phyloP scores from a whole-genome alignment of 169 alveolate genomes.

The Cryptosporidium bovis region DNA sequence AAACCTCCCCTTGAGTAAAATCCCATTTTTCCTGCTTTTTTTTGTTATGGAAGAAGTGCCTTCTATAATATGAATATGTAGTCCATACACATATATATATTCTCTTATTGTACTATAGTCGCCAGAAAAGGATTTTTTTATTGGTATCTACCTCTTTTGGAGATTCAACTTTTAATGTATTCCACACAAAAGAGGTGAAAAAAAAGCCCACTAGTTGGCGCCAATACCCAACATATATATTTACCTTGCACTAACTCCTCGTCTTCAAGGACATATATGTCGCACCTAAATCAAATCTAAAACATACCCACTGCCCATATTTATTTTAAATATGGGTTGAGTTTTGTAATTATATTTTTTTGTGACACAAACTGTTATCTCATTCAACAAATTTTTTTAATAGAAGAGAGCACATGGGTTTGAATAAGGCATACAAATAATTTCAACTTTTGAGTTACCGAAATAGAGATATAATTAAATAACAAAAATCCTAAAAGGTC shows the following conservation, averaged over 20 bases:
- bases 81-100: background rate
- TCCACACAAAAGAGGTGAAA: slow-evolving; percentile 34
- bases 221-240: slow-evolving; percentile 12
- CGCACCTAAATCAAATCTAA: slow-evolving; percentile 15
- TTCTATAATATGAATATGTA: too few relatives aligned
- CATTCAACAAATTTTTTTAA: too few relatives aligned
- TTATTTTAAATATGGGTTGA: too few relatives aligned
- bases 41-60: background rate
- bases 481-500: background rate
- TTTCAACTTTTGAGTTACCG: too few relatives aligned
- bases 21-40: slow-evolving; percentile 13
- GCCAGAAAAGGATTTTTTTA: background rate
- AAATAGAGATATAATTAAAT: too few relatives aligned
- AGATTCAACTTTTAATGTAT: slow-evolving; percentile 6
- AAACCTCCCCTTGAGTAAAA: slow-evolving; percentile 21
- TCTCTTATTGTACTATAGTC: background rate
- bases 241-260: slow-evolving; percentile 39
- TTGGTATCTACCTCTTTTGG: background rate
- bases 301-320: too few relatives aligned
- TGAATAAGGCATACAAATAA: too few relatives aligned
- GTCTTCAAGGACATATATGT: slow-evolving; percentile 74
- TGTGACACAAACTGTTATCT: too few relatives aligned
- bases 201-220: slow-evolving; percentile 69
- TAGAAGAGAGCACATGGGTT: too few relatives aligned
- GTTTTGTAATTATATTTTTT: too few relatives aligned